These are phyloP conservation scores for Ascochyta fabae DNA, from an alignment of 2,329 filamentous ascomycete genomes.

Conservation along the genomic window DNA sequence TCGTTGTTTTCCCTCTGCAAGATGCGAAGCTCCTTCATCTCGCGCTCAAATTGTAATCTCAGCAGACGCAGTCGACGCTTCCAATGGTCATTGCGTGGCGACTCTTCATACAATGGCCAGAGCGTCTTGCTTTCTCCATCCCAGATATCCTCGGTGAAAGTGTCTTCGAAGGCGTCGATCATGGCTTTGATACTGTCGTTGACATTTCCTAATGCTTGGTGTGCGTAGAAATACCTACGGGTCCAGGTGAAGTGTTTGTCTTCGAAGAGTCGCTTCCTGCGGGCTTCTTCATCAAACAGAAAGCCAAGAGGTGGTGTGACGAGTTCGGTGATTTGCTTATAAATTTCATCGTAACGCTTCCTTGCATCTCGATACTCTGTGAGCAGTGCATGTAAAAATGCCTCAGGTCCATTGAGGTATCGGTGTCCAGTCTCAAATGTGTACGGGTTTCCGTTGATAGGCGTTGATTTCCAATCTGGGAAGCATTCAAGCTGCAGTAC, in stretches of 20 bases:
- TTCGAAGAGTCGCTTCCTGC: conserved; percentile 67
- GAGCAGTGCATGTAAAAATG: conserved; percentile 65
- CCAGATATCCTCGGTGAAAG: conserved; percentile 66
- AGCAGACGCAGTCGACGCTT: conserved; percentile 57
- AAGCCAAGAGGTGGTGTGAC: conserved; percentile 66
- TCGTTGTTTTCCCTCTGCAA: conserved; percentile 61
- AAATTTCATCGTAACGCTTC: conserved; percentile 64
- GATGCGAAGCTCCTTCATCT: conserved; percentile 57
- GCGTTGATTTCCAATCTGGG: conserved; percentile 58
- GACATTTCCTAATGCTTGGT: conserved; percentile 65
- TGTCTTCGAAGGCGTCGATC: conserved; percentile 63
- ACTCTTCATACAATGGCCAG: conserved; percentile 62
- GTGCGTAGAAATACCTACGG: conserved; percentile 68
- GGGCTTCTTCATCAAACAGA: conserved; percentile 63
- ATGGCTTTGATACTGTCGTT: conserved; percentile 66
- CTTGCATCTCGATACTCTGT: conserved; percentile 67
- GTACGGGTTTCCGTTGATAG: conserved; percentile 55
- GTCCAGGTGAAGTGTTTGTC: conserved; percentile 67
- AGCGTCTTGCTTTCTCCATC: conserved; percentile 61
- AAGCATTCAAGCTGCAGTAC: conserved; percentile 49
- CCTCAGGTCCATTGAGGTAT: conserved; percentile 67
- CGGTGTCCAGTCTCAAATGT: conserved; percentile 62
- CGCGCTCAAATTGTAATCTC: conserved; percentile 58
- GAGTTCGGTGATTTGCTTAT: conserved; percentile 63
- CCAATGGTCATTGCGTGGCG: conserved; percentile 56